phyloP scores from a whole-genome alignment of 1,284 basidiomycete species.

The Apiotrichum porosum region DNA sequence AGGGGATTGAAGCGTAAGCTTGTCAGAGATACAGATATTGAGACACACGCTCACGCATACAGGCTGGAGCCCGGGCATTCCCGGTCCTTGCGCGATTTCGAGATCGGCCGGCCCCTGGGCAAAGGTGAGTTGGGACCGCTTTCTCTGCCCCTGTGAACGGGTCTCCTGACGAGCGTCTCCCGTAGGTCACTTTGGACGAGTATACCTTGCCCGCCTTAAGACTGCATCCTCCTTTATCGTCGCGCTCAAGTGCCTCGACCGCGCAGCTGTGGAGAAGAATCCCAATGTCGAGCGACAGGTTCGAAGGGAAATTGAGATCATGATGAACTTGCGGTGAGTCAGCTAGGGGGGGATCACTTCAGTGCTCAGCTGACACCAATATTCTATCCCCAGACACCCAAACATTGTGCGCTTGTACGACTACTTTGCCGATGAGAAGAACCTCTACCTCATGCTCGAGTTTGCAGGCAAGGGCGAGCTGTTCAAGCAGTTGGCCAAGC shows the following conservation, averaged over 20 bases:
- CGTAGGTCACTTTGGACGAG: constrained; percentile 67
- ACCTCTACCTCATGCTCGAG: constrained; percentile 95
- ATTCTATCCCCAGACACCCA: constrained; percentile 63
- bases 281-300: constrained; percentile 82
- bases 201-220: constrained; percentile 95
- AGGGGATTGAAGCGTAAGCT: too few species aligned
- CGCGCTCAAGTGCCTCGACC: constrained; percentile 18
- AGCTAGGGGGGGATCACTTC: background rate
- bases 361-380: background rate
- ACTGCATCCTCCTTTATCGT: constrained; percentile 49
- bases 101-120: constrained; percentile 88
- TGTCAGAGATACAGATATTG: too few species aligned
- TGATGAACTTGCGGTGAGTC: constrained; percentile 55
- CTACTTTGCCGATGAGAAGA: constrained; percentile 92
- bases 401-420: constrained; percentile 92
- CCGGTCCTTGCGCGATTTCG: constrained; percentile 55
- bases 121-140: constrained; percentile 64
- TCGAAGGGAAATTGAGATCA: constrained; percentile 85
- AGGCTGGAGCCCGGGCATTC: too few species aligned
- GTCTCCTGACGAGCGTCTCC: too few species aligned
- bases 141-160: too few species aligned
- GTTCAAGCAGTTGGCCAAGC: constrained; percentile 76
- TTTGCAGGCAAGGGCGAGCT: constrained; percentile 87
- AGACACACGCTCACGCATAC: too few species aligned
- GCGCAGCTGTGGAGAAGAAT: constrained; percentile 60